Conservation (phyloP, 1,139 yeast genomes). For the Yarrowia galli region DNA sequence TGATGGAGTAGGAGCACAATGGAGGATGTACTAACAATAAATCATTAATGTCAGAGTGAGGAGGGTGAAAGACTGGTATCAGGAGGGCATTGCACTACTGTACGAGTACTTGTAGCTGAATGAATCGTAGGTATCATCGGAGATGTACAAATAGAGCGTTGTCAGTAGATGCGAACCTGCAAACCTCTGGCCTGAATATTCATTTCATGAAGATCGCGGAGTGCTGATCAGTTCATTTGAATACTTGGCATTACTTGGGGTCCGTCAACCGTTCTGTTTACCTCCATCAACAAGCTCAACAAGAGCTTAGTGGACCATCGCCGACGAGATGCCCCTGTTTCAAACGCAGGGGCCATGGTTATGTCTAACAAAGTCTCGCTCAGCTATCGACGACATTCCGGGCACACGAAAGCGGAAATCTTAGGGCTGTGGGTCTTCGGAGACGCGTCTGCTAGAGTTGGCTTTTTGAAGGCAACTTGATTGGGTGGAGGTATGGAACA, state of each 20-base stretch:
- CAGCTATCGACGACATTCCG: constrained; percentile 3
- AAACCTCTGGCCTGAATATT: no score
- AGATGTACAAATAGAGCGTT: no score
- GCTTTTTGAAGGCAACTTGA: not conserved
- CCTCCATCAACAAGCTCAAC: no score
- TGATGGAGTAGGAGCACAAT: constrained; percentile 1
- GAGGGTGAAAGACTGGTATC: not conserved
- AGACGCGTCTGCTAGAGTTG: constrained; percentile 10
- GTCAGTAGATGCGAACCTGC: no score
- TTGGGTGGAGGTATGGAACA: constrained; percentile 33
- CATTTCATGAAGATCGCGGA: no score
- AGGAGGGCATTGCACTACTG: not conserved
- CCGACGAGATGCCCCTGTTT: no score
- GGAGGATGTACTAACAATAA: not conserved
- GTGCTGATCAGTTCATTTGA: no score
- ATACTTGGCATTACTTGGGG: no score
- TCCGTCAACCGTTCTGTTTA: no score
- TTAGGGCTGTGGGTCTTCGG: not conserved
- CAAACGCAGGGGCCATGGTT: constrained; percentile 3
- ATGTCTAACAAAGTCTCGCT: not conserved
- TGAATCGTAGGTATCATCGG: no score
- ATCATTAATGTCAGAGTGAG: not conserved
- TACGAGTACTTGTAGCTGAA: no score
- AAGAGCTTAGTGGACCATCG: no score
- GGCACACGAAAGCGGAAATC: constrained; percentile 10